Evolutionary conservation across 2,329 filamentous ascomycete genomes (phyloP), one percentile per base, ranked within the genome.

Genomic region (Zalaria sp.): DNA sequence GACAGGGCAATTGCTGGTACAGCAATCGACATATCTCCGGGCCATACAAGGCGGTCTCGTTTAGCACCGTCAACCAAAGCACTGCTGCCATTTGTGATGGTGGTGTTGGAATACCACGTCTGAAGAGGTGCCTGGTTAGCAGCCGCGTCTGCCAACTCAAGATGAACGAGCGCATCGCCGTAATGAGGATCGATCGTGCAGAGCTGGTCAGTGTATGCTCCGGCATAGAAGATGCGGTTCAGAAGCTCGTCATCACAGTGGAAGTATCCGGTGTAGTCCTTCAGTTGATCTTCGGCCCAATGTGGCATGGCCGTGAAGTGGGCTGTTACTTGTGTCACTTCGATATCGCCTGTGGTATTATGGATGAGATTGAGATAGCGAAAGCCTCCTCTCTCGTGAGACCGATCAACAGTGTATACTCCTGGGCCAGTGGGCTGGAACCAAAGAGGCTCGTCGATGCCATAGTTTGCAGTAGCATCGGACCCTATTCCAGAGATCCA

Each of bases 11-110:
- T 65, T 28, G 62, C 66, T 3, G 73, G 72, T 0, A 73, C 61
- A 4, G 72, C 69, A 45, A 77, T 72, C 4, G 66, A 66, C 62
- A 79, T 73, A 51, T 80, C 76, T 1, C 75, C 75, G 7, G 75
- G 68, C 73, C 74, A 79, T 2, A 79, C 69, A 11, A 73, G 59
- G 5, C 72, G 64, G 49, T 78, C 75, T 28, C 75, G 63, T 54
- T 78, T 78, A 2, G 72, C 71, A 25, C 73, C 74, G 51, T 79
- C 74, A 1, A 61, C 58, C 5, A 66, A 46, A 3, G 53, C 52
- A 10, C 56, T 59, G 0, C 48, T 55, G 0, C 61, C 61, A 32
- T 62, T 60, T 0, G 62, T 57, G 36, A 66, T 62, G 0, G 64
- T 65, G 25, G 51, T 56, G 37, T 65, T 66, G 46, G 56, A 53